Percentiles rank a stretch among this genome's conserved stretches.
Evolutionary conservation across 768 basidiomycete species (phyloP).

Genomic region (Rickenella mellea): DNA sequence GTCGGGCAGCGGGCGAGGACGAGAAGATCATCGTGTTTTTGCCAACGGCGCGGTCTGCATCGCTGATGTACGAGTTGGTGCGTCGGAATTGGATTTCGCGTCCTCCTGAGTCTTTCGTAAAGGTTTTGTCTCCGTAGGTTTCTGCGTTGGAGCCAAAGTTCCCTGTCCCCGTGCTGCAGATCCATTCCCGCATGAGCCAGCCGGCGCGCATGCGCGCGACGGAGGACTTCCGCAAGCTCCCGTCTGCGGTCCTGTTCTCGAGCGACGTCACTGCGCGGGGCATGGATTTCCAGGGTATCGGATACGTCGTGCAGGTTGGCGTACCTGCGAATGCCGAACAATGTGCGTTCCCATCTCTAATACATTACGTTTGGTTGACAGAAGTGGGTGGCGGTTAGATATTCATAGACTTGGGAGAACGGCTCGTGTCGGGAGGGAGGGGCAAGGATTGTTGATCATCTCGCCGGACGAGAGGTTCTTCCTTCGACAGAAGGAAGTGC

Average conservation of each 20-base stretch:
- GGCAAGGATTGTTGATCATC: too few species aligned
- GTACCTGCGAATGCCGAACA: slow-evolving; percentile 58
- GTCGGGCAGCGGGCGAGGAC: slow-evolving; percentile 47
- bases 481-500: too few species aligned
- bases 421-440: too few species aligned
- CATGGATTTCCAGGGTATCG: slow-evolving; percentile 83
- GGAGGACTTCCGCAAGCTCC: slow-evolving; percentile 56
- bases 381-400: too few species aligned
- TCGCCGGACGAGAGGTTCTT: too few species aligned
- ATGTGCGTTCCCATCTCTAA: slow-evolving; percentile 28
- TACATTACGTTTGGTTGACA: not conserved
- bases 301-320: slow-evolving; percentile 87
- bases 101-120: slow-evolving; percentile 57
- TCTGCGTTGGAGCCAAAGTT: slow-evolving; percentile 47
- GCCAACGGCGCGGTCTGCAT: too few species aligned
- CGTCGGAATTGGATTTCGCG: slow-evolving; percentile 76
- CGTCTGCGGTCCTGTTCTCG: slow-evolving; percentile 54
- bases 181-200: slow-evolving; percentile 77
- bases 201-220: slow-evolving; percentile 46
- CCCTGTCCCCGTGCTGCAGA: slow-evolving; percentile 63
- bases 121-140: slow-evolving; percentile 29
- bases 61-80: too few species aligned
- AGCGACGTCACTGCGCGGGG: slow-evolving; percentile 87
- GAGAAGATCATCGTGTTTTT: slow-evolving; percentile 81
- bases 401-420: too few species aligned